Evolutionary conservation across 257 asterid genomes (phyloP).

Genomic region (Nicotiana tabacum): DNA sequence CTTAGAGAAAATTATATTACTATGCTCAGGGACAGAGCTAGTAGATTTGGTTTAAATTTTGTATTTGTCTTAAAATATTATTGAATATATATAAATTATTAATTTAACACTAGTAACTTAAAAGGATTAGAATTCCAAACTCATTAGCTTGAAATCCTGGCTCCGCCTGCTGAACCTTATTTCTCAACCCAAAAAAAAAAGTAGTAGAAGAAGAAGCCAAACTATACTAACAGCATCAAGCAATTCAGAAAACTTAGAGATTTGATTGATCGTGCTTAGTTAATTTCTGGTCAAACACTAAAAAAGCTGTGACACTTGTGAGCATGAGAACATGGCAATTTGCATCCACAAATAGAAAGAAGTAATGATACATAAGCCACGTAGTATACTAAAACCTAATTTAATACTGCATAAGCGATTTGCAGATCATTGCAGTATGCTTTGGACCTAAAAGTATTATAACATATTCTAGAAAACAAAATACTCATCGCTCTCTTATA

Average conservation of each 20-base stretch:
- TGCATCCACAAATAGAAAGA: background rate
- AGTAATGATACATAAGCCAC: background rate
- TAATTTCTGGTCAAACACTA: background rate
- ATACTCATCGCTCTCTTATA: background rate
- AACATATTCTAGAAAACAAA: background rate
- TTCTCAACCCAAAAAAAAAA: too few species aligned
- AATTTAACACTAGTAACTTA: too few species aligned
- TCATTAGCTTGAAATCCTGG: too few species aligned
- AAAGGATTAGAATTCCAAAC: too few species aligned
- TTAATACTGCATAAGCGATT: background rate
- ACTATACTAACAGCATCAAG: background rate
- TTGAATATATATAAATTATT: too few species aligned
- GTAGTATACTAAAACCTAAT: background rate
- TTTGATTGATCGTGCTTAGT: background rate
- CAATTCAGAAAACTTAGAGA: background rate
- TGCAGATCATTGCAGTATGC: background rate
- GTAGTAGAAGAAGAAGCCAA: background rate
- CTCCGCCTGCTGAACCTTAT: too few species aligned
- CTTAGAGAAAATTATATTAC: too few species aligned
- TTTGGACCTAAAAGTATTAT: background rate
- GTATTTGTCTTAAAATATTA: too few species aligned
- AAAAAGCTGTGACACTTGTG: background rate
- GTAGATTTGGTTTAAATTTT: too few species aligned
- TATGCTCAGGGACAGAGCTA: too few species aligned
- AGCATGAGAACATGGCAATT: slow-evolving; percentile 6